A percentile compares a stretch with the other conserved stretches of the same genome.
Conservation (phyloP, 2,329 filamentous ascomycete species). For the Stachybotrys chartarum region DNA sequence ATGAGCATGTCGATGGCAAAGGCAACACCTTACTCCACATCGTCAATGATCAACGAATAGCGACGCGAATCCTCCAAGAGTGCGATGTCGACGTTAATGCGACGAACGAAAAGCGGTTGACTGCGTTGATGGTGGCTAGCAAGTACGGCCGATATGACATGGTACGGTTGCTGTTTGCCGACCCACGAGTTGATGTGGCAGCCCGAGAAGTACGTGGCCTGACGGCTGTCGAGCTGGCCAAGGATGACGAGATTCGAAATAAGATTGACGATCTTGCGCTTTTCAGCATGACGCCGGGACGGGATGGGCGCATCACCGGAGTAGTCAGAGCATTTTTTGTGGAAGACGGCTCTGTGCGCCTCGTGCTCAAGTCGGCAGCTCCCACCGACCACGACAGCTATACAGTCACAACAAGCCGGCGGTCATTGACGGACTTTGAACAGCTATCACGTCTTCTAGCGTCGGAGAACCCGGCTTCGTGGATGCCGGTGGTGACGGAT, state of each 20-base stretch:
- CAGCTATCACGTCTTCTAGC: conserved; percentile 77
- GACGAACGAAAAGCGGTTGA: conserved; percentile 90
- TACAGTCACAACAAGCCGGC: conserved; percentile 88
- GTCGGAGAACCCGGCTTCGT: conserved; percentile 89
- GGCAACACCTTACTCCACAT: conserved; percentile 96
- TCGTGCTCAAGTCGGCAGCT: conserved; percentile 90
- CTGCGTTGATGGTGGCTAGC: conserved; percentile 94
- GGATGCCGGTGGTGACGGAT: conserved; percentile 74
- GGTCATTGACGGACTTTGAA: conserved; percentile 85
- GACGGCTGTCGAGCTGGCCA: conserved; percentile 91
- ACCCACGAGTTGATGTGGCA: conserved; percentile 78
- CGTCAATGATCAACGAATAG: conserved; percentile 76
- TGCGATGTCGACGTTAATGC: conserved; percentile 97
- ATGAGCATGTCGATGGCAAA: conserved; percentile 87
- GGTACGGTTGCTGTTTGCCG: conserved; percentile 79
- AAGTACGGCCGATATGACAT: conserved; percentile 96
- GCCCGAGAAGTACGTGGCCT: conserved; percentile 80
- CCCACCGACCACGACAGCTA: conserved; percentile 76
- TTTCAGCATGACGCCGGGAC: conserved; percentile 64
- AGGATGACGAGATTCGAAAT: conserved; percentile 95
- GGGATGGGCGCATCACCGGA: conserved; percentile 78
- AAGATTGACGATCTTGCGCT: conserved; percentile 90
- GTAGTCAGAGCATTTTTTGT: conserved; percentile 96
- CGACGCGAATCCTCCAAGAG: conserved; percentile 65
- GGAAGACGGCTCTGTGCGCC: conserved; percentile 86